Evolutionary conservation across 1,139 yeast species (phyloP).

Genomic region (Hansenula lynferdii): DNA sequence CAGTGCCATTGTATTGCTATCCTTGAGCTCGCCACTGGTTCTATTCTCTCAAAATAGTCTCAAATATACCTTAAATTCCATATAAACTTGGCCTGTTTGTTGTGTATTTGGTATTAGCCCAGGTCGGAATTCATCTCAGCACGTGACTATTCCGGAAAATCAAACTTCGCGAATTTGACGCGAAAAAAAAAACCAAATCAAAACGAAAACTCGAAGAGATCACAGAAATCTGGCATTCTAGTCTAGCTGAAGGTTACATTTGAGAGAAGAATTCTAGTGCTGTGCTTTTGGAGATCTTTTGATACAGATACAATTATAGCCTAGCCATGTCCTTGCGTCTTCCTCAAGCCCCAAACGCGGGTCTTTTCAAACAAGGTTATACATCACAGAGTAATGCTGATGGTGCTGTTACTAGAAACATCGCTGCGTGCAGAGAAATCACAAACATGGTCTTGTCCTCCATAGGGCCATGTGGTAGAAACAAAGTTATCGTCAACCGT

Average conservation of each 20-base stretch:
- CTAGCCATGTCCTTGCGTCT: constrained; percentile 76
- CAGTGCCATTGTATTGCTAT: not conserved
- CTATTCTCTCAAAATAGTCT: too few relatives aligned
- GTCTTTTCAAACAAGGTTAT: constrained; percentile 95
- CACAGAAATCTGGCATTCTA: too few relatives aligned
- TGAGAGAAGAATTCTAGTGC: too few relatives aligned
- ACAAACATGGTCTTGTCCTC: constrained; percentile 89
- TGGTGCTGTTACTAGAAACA: constrained; percentile 90
- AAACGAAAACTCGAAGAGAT: not conserved
- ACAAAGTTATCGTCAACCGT: constrained; percentile 87
- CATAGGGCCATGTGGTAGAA: constrained; percentile 97
- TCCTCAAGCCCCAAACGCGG: constrained; percentile 91
- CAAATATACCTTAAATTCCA: too few relatives aligned
- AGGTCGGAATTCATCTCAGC: not conserved
- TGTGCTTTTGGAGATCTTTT: not conserved
- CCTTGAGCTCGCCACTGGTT: not conserved
- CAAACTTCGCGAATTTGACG: not conserved
- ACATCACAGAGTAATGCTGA: constrained; percentile 84
- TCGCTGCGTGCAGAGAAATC: constrained; percentile 92
- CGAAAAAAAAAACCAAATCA: not conserved
- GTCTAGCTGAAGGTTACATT: too few relatives aligned
- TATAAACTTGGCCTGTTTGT: too few relatives aligned
- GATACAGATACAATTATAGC: not conserved
- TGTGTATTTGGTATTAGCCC: too few relatives aligned
- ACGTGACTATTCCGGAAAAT: not conserved